phyloP scores from a whole-genome alignment of 371 early-diverging fungal genomes.

The Zopfochytrium polystomum region DNA sequence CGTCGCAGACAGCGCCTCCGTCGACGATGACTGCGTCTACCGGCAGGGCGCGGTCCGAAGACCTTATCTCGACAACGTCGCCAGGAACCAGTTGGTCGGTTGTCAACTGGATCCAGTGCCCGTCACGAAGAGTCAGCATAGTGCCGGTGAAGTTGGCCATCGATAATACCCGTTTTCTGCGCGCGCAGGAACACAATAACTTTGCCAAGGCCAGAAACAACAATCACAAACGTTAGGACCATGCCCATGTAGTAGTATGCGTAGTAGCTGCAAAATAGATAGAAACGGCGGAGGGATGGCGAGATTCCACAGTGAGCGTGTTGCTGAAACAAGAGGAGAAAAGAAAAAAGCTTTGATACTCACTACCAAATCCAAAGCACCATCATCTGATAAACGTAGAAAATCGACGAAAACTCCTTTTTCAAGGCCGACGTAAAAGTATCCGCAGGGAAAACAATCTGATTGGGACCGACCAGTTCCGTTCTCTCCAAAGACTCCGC shows the following conservation, averaged over 20 bases:
- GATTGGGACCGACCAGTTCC: conserved; percentile 69
- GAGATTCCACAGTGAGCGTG: too few species aligned
- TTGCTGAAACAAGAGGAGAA: neutral
- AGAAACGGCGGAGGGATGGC: neutral
- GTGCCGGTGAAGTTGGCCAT: conserved; percentile 38
- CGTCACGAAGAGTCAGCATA: conserved; percentile 54
- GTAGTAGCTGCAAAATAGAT: conserved; percentile 37
- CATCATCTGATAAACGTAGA: conserved; percentile 76
- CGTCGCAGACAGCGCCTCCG: conserved; percentile 71
- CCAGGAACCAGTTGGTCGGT: conserved; percentile 67
- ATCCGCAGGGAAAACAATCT: conserved; percentile 59
- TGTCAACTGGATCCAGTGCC: conserved; percentile 50
- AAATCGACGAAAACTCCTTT: conserved; percentile 68
- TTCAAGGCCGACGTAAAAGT: conserved; percentile 50
- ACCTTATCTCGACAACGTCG: conserved; percentile 62
- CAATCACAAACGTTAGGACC: conserved; percentile 67
- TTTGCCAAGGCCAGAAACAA: conserved; percentile 68
- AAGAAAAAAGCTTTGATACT: neutral
- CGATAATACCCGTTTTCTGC: conserved; percentile 55
- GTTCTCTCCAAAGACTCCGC: conserved; percentile 58
- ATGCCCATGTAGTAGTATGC: conserved; percentile 73
- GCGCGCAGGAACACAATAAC: conserved; percentile 62
- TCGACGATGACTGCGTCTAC: conserved; percentile 66
- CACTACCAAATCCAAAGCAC: conserved; percentile 68
- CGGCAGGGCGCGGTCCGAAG: conserved; percentile 50